Percentiles rank a stretch among this genome's conserved stretches.
phyloP scores from a whole-genome alignment of 2,329 filamentous ascomycete genomes.

The Cytospora paraplurivora region DNA sequence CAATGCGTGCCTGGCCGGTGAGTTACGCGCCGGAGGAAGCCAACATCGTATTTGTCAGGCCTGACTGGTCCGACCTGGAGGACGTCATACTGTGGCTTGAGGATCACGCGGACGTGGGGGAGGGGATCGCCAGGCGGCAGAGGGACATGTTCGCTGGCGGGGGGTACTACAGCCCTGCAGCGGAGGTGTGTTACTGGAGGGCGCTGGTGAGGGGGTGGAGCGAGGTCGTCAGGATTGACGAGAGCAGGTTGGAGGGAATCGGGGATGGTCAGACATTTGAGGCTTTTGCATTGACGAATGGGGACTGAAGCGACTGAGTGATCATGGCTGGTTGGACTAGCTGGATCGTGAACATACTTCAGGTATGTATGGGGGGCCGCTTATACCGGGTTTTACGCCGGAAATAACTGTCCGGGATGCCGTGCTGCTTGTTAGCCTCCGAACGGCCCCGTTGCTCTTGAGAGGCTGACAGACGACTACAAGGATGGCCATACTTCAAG shows the following conservation, averaged over 20 bases:
- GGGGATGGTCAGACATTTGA: constrained; percentile 44
- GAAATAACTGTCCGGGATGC: no score
- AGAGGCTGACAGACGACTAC: no score
- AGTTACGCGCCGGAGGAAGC: constrained; percentile 41
- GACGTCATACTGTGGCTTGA: constrained; percentile 50
- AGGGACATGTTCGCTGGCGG: constrained; percentile 45
- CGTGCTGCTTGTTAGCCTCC: no score
- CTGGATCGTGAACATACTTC: no score
- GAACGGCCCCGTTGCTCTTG: no score
- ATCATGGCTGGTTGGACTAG: neutral
- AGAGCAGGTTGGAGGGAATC: constrained; percentile 38
- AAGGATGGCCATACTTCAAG: no score
- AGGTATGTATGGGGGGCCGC: no score
- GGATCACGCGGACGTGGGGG: constrained; percentile 44
- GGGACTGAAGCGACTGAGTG: constrained; percentile 26
- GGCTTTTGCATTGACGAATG: constrained; percentile 40
- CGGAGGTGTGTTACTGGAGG: constrained; percentile 57
- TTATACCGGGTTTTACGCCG: no score
- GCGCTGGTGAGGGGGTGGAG: constrained; percentile 51
- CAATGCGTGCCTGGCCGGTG: constrained; percentile 43
- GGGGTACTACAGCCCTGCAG: constrained; percentile 52
- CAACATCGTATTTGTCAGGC: constrained; percentile 53
- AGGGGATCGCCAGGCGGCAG: constrained; percentile 51
- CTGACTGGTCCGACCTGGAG: constrained; percentile 55
- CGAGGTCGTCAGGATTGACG: constrained; percentile 42